Percentiles rank a stretch among this genome's conserved stretches.
Conservation (phyloP, 148 eudicot species). For the Cornus controversa region DNA sequence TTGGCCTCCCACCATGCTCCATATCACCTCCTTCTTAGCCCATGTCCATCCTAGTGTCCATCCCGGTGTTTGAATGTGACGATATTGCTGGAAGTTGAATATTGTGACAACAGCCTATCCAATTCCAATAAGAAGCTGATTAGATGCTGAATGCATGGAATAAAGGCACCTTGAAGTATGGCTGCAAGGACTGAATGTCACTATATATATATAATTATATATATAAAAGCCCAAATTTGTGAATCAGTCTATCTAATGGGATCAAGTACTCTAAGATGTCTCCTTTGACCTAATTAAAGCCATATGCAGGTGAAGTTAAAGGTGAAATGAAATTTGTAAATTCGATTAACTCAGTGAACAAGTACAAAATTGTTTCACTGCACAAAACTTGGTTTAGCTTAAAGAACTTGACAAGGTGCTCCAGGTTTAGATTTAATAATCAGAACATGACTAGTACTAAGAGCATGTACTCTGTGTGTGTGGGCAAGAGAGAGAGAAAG, state of each 20-base stretch:
- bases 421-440: neutral
- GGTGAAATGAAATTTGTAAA: neutral
- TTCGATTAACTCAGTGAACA: neutral
- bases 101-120: slow-evolving; percentile 40
- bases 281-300: neutral
- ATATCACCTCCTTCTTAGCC: slow-evolving; percentile 66
- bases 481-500: neutral
- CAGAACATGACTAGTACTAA: neutral
- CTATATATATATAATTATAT: too few relatives aligned
- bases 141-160: neutral
- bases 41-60: slow-evolving; percentile 74
- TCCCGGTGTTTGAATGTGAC: slow-evolving; percentile 69
- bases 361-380: neutral
- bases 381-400: neutral
- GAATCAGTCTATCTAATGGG: neutral
- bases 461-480: neutral
- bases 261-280: neutral
- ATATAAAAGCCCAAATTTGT: too few relatives aligned
- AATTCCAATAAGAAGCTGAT: slow-evolving; percentile 1
- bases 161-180: neutral
- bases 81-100: slow-evolving; percentile 60
- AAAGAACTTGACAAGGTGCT: neutral
- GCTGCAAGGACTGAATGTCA: slow-evolving; percentile 2
- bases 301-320: neutral
- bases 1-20: slow-evolving; percentile 58